Conservation (phyloP, 129 eudicot species). For the Solidago caesia region DNA sequence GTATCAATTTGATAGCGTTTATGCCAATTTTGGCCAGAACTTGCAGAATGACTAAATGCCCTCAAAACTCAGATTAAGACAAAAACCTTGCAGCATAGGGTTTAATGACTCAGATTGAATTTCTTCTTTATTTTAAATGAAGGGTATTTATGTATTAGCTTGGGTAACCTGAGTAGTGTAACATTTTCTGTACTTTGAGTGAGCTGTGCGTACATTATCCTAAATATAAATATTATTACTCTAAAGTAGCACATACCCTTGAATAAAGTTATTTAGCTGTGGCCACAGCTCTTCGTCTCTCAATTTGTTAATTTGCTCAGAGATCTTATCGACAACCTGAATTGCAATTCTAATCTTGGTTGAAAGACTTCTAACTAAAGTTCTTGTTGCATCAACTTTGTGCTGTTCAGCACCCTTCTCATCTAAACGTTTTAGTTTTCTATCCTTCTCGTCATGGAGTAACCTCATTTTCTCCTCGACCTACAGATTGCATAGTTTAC, state of each 20-base stretch:
- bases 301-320: slow-evolving; percentile 71
- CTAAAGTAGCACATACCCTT: slow-evolving; percentile 60
- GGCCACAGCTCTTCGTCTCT: slow-evolving; percentile 99
- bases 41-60: background rate
- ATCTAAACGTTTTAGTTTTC: slow-evolving; percentile 71
- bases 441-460: slow-evolving; percentile 60
- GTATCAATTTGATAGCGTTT: background rate
- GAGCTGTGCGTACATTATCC: background rate
- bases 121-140: background rate
- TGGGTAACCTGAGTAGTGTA: background rate
- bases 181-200: background rate
- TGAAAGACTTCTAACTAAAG: slow-evolving; percentile 68
- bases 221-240: background rate
- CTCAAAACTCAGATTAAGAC: background rate
- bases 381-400: slow-evolving; percentile 74
- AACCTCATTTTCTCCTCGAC: slow-evolving; percentile 94
- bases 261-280: slow-evolving; percentile 69
- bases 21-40: background rate
- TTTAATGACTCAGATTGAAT: background rate
- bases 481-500: slow-evolving; percentile 40
- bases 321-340: slow-evolving; percentile 85
- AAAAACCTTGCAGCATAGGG: background rate
- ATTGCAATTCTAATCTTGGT: slow-evolving; percentile 90
- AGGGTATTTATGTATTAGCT: background rate
- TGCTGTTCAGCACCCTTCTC: slow-evolving; percentile 87